These are phyloP conservation scores for Lycium barbarum DNA, from an alignment of 257 asterid genomes.

Conservation along the genomic window DNA sequence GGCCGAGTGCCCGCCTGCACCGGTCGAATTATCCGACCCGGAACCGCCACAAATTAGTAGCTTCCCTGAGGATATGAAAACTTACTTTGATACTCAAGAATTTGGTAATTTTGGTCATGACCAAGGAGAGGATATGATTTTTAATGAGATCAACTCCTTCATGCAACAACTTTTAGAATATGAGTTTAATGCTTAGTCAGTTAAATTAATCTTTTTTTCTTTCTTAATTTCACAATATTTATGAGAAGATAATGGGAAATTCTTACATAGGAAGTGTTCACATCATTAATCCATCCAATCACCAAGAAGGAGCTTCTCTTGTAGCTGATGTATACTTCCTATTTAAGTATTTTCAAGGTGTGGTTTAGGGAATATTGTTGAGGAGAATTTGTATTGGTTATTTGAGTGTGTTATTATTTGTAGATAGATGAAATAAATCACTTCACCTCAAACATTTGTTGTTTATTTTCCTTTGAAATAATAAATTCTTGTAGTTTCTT, in stretches of 20 bases:
- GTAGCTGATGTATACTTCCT: slow-evolving; percentile 24
- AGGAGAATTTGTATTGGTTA: slow-evolving; percentile 16
- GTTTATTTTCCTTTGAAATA: background rate
- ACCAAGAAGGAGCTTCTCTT: background rate
- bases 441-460: background rate
- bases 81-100: slow-evolving; percentile 54
- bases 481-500: background rate
- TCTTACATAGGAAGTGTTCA: slow-evolving; percentile 32
- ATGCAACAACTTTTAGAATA: slow-evolving; percentile 68
- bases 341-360: slow-evolving; percentile 22
- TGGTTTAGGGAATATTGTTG: slow-evolving; percentile 8
- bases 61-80: slow-evolving; percentile 59
- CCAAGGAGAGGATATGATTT: slow-evolving; percentile 58
- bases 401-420: background rate
- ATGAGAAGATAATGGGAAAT: slow-evolving; percentile 20
- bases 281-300: background rate
- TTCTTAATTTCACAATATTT: background rate
- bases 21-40: slow-evolving; percentile 36
- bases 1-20: slow-evolving; percentile 51
- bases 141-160: slow-evolving; percentile 70
- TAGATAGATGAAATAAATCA: slow-evolving; percentile 9
- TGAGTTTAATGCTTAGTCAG: slow-evolving; percentile 48
- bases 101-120: slow-evolving; percentile 44
- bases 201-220: too few species aligned
- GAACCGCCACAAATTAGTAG: slow-evolving; percentile 52